A percentile compares a stretch with the other conserved stretches of the same genome.
Evolutionary conservation across 768 basidiomycete genomes (phyloP).

Genomic region (Lactarius psammicola): DNA sequence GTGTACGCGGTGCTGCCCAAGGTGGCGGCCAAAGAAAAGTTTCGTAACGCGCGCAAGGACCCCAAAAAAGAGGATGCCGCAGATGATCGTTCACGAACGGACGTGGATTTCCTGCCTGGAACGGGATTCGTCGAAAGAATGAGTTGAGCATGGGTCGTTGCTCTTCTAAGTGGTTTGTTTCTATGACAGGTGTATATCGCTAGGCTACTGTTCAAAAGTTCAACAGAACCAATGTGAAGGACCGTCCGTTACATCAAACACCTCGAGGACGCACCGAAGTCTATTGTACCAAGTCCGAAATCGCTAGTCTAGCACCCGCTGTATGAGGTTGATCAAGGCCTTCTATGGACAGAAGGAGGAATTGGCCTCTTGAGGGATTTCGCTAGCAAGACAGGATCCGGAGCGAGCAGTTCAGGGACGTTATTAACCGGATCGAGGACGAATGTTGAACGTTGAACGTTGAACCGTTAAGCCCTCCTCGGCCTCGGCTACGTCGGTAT

Average conservation of each 20-base stretch:
- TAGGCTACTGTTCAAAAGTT: neutral
- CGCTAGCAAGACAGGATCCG: neutral
- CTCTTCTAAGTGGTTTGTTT: neutral
- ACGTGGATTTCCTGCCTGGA: slow-evolving; percentile 1
- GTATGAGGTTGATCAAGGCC: neutral
- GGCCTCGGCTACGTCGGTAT: slow-evolving; percentile 8
- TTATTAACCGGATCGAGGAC: neutral
- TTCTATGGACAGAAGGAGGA: neutral
- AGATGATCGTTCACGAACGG: slow-evolving; percentile 12
- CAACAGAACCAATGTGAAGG: neutral
- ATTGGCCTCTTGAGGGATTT: neutral
- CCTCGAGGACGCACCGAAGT: neutral
- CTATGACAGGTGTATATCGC: neutral
- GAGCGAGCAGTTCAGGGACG: neutral
- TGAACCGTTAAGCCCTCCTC: neutral
- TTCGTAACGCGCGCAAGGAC: slow-evolving; percentile 13
- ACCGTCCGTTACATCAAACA: neutral
- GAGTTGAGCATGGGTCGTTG: slow-evolving; percentile 5
- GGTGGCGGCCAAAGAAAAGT: slow-evolving; percentile 13
- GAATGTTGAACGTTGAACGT: too few species aligned
- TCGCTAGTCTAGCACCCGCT: neutral
- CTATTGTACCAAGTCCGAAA: neutral
- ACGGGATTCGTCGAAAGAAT: slow-evolving; percentile 6
- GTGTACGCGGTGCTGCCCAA: slow-evolving; percentile 39
- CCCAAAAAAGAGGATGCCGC: neutral